These are phyloP conservation scores for Aegle marmelos DNA, from an alignment of 345 rosid genomes.

Conservation along the genomic window DNA sequence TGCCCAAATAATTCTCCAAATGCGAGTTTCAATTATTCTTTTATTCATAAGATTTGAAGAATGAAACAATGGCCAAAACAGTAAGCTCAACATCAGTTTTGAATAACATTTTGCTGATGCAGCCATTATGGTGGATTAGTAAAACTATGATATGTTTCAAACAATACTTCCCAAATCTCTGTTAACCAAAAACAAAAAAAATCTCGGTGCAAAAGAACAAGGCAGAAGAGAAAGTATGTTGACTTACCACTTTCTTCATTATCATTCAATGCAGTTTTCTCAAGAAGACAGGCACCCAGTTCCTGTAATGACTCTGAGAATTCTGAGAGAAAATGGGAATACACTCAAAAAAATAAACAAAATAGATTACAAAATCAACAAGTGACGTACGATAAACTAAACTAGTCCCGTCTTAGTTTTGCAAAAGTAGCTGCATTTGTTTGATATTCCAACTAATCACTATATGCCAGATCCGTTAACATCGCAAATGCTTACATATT, in stretches of 20 bases:
- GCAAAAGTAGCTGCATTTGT: not conserved
- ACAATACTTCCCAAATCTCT: not conserved
- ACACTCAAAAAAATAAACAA: not conserved
- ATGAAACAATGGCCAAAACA: not conserved
- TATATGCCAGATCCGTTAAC: not conserved
- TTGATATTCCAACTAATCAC: not conserved
- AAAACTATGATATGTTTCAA: not conserved
- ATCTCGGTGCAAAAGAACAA: not conserved
- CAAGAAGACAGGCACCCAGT: constrained; percentile 81
- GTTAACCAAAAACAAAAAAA: not conserved
- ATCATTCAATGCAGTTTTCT: constrained; percentile 70
- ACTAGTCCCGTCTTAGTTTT: not conserved
- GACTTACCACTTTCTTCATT: constrained; percentile 88
- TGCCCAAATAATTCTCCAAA: not conserved
- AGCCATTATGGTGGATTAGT: not conserved
- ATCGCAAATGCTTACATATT: not conserved
- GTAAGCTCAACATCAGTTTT: not conserved
- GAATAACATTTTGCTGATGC: not conserved
- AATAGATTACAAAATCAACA: not conserved
- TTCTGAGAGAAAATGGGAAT: constrained; percentile 50
- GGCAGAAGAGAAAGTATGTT: not conserved
- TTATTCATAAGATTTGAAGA: not conserved
- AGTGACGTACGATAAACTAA: not conserved
- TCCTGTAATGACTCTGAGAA: constrained; percentile 90
- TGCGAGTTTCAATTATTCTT: not conserved